Evolutionary conservation across 306 rosid genomes (phyloP), one percentile per base, ranked within the genome.

Genomic region (Dryas drummondii): DNA sequence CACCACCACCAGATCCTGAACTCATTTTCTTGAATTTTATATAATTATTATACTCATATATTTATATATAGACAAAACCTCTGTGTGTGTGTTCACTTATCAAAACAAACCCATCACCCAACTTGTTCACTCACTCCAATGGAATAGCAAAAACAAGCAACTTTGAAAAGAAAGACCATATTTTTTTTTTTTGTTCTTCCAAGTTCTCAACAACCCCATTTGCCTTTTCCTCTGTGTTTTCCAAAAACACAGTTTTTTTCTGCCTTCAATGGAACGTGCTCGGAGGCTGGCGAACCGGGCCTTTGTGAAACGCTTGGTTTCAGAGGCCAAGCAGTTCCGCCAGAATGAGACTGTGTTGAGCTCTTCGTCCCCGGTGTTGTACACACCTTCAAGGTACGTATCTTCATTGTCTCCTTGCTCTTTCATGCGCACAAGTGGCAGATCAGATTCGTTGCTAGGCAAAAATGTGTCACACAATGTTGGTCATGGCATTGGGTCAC

Each of bases 261-360:
- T 59, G 13, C 56, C 55, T 56, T 27, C 87, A 76, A 96, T 96
- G 99, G 99, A 96, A 76, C 98, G 99, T 57, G 99, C 97, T 10
- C 80, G 99, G 76, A 85, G 98, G 54, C 80, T 92, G 12, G 99
- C 96, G 3, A 96, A 90, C 88, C 89, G 91, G 64, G 88, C 99
- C 45, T 85, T 87, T 75, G 89, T 96, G 86, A 89, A 83, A 72
- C 99, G 98, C 70, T 79, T 96, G 19, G 84, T 89, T 53, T 86
- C 99, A 13, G 90, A 88, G 54, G 92, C 97, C 5, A 96, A 86
- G 76, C 97, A 84, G 55, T 65, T 66, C 64, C 85, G 96, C 12
- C 89, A 84, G 57, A 85, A 77, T 67, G 97, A 87, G n/a, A 82
- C 68, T 48, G 13, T 59, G 5, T 17, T 59, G 9, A 79, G 78